Evolutionary conservation across 495 filamentous ascomycete species (phyloP), one percentile per base, ranked within the genome.

Genomic region (Letharia columbiana): DNA sequence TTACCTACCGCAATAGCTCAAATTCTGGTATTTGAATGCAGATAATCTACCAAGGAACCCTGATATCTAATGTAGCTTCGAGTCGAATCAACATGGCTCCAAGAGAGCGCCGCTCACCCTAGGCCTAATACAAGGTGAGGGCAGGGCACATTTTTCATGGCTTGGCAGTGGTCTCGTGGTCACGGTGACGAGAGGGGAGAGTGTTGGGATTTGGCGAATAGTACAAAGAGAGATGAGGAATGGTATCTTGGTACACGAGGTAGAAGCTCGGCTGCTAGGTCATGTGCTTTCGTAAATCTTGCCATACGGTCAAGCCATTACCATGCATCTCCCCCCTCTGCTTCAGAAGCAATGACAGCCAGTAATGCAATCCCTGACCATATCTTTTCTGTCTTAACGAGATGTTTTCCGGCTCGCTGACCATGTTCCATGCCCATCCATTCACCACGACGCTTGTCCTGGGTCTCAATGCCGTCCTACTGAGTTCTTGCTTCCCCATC

Each of bases 401-500:
- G 17, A 42, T 18, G 9, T 33, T 2, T 15, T 28, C 37, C 4
- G 5, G 35, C 57, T 28, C 44, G 37, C 12, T 5, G 37, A 13
- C 33, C 20, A 52, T 54, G 20, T 31, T 52, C 18, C 23, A 60
- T 63, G 31, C 44, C n/a, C 17, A 59, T 59, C 11, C 60, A 15
- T 64, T 44, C 40, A 33, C 31, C 35, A 31, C 57, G 37, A 64
- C 52, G 31, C 41, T 59, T 42, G 17, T 59, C 5, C 37, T 47
- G 42, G 15, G 59, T 35, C 31, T 65, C 28, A 42, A 45, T 20
- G 12, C 42, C 15, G 11, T 28, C 41, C 47, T 67, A 92, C 80
- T 94, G 89, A 18, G 84, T 95, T 67, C 68, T 84, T 23, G 95
- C 84, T 68, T 85, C 84, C 10, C 76, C 74, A 74, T 96, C 91